phyloP scores from a whole-genome alignment of 495 filamentous ascomycete species.

The Staphylotrichum longicolle region DNA sequence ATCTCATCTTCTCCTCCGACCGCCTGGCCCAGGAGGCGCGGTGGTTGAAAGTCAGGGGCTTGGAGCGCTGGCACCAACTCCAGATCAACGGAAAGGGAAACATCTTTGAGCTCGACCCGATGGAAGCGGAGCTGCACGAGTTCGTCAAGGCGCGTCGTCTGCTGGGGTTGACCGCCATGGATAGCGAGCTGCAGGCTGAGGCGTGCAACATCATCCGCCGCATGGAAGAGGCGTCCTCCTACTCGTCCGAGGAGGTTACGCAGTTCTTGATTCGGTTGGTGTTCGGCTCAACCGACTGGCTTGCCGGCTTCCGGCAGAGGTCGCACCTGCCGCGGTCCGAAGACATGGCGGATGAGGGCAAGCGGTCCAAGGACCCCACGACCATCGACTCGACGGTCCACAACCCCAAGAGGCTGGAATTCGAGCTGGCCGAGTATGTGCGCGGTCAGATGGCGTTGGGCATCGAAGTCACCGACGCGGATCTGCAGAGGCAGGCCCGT shows the following conservation, averaged over 20 bases:
- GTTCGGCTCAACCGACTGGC: constrained; percentile 43
- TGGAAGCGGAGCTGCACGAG: constrained; percentile 48
- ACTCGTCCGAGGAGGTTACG: constrained; percentile 45
- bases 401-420: constrained; percentile 56
- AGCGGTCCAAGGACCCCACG: constrained; percentile 49
- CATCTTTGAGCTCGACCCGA: constrained; percentile 48
- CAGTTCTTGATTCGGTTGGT: constrained; percentile 51
- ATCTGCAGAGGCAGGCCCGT: constrained; percentile 62
- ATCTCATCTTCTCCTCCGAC: constrained; percentile 48
- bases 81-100: constrained; percentile 48
- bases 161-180: constrained; percentile 53
- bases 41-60: constrained; percentile 10
- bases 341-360: constrained; percentile 43
- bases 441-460: constrained; percentile 49
- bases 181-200: constrained; percentile 52
- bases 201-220: constrained; percentile 51
- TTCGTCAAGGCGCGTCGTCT: constrained; percentile 49
- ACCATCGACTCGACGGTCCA: constrained; percentile 54
- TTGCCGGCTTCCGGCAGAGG: constrained; percentile 48
- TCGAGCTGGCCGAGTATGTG: constrained; percentile 58
- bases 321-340: constrained; percentile 51
- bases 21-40: constrained; percentile 34
- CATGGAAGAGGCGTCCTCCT: constrained; percentile 45
- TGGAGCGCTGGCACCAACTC: constrained; percentile 36
- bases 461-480: constrained; percentile 55